Percentiles rank a stretch among this genome's conserved stretches.
Evolutionary conservation across 805 yeast genomes (phyloP).

Genomic region (Tetrapisispora phaffii): DNA sequence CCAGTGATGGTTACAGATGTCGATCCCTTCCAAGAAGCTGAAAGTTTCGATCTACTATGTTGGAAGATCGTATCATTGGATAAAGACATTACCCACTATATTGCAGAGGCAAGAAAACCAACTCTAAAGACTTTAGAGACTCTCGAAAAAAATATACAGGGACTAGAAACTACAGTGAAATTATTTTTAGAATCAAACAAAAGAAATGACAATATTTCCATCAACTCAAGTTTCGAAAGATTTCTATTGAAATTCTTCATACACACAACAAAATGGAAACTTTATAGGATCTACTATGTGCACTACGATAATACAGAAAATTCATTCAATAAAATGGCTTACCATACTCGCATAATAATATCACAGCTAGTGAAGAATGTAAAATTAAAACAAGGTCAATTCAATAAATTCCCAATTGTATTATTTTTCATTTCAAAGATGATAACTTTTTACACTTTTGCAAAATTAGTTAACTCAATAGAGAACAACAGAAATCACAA

Average conservation of each 20-base stretch:
- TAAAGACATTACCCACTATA: conserved; percentile 24
- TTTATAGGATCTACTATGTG: conserved; percentile 17
- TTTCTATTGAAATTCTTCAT: conserved; percentile 16
- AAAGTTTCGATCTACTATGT: conserved; percentile 19
- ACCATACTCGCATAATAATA: conserved; percentile 15
- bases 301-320: conserved; percentile 16
- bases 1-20: conserved; percentile 20
- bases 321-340: conserved; percentile 9
- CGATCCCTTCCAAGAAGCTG: conserved; percentile 23
- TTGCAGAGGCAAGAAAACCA: conserved; percentile 15
- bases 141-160: conserved; percentile 15
- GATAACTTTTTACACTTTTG: conserved; percentile 19
- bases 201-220: conserved; percentile 7
- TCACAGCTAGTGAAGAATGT: conserved; percentile 14
- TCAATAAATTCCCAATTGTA: conserved; percentile 22
- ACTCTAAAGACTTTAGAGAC: conserved; percentile 25
- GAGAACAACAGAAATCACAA: conserved; percentile 7
- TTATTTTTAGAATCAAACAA: neutral
- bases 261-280: conserved; percentile 21
- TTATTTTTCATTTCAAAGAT: conserved; percentile 14
- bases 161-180: conserved; percentile 12
- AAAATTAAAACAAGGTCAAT: conserved; percentile 7
- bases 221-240: conserved; percentile 16
- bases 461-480: conserved; percentile 15
- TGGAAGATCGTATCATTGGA: conserved; percentile 28